phyloP scores from a whole-genome alignment of 768 basidiomycete genomes.

The Ramaria rubella region DNA sequence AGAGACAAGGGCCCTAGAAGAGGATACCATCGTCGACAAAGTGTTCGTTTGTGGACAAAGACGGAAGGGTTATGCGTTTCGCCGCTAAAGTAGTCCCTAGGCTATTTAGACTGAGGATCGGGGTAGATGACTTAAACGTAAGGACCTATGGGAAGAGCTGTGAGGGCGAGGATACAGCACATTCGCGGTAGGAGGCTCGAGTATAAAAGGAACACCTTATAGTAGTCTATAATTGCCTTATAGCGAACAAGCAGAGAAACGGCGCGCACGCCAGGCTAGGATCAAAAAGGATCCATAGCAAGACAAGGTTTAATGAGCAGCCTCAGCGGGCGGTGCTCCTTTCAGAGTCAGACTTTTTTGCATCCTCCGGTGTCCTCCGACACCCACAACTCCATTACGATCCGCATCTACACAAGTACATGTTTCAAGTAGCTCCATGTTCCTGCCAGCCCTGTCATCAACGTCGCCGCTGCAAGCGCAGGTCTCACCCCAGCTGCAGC shows the following conservation, averaged over 20 bases:
- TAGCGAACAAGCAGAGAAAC: background rate
- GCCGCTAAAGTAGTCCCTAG: background rate
- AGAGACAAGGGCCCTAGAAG: no score
- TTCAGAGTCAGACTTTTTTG: background rate
- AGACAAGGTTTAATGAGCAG: background rate
- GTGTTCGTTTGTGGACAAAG: no score
- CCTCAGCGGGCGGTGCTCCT: background rate
- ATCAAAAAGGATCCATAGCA: background rate
- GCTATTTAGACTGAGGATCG: background rate
- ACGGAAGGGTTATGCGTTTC: background rate
- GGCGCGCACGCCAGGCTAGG: background rate
- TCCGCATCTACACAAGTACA: conserved; percentile 2
- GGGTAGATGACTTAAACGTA: background rate
- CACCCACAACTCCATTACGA: background rate
- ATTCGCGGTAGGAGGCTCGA: background rate
- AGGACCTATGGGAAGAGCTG: background rate
- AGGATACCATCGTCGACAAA: no score
- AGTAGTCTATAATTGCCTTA: background rate
- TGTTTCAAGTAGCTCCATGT: conserved; percentile 89
- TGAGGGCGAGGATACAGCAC: background rate
- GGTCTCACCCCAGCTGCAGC: conserved; percentile 84
- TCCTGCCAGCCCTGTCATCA: conserved; percentile 87
- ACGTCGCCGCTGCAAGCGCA: conserved; percentile 79
- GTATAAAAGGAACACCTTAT: background rate
- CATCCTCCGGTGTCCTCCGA: background rate